Evolutionary conservation across 1,139 yeast species (phyloP).

Genomic region (Blastobotrys persicus): DNA sequence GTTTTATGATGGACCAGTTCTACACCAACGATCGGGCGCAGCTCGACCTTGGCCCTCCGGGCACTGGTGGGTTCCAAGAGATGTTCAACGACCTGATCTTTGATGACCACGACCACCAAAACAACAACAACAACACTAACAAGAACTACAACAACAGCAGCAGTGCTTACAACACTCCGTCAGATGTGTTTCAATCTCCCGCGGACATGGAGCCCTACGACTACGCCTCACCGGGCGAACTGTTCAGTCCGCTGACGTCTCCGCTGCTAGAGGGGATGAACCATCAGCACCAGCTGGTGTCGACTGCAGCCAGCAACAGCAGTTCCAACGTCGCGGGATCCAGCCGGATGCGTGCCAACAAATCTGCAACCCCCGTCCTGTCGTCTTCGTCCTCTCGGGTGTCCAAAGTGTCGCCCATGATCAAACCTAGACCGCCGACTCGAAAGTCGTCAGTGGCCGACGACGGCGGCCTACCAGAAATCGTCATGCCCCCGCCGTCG

Average conservation of each 20-base stretch:
- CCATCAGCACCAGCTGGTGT: slow-evolving; percentile 11
- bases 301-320: neutral
- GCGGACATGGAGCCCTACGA: slow-evolving; percentile 20
- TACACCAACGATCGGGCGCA: slow-evolving; percentile 6
- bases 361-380: slow-evolving; percentile 1
- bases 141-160: neutral
- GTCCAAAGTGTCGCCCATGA: slow-evolving; percentile 25
- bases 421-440: slow-evolving; percentile 25
- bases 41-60: neutral
- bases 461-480: slow-evolving; percentile 2
- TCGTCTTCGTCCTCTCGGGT: slow-evolving; percentile 1
- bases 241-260: slow-evolving; percentile 15
- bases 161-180: slow-evolving; percentile 7
- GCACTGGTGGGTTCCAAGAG: neutral
- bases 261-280: slow-evolving; percentile 16
- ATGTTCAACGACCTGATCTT: neutral
- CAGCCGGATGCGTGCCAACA: neutral
- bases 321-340: slow-evolving; percentile 1
- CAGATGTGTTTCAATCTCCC: slow-evolving; percentile 11
- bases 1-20: neutral
- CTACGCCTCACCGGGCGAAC: slow-evolving; percentile 27
- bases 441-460: neutral
- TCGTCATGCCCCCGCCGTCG: slow-evolving; percentile 7
- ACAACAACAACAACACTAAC: neutral
- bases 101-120: neutral